A percentile compares a stretch with the other conserved stretches of the same genome.
Evolutionary conservation across 345 rosid species (phyloP).

Genomic region (Aegle marmelos): DNA sequence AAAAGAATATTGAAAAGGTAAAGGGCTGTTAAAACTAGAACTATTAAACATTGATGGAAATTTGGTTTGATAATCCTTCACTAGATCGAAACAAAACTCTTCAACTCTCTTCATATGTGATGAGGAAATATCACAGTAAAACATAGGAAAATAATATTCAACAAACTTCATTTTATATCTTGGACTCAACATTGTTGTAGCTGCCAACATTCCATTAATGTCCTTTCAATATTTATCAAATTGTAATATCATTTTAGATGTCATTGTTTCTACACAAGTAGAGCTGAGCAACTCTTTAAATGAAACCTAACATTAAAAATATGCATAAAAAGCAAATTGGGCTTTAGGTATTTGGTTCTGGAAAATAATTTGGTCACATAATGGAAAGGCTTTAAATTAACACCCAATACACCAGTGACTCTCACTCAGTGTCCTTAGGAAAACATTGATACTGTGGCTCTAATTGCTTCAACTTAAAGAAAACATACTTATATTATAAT

Average conservation of each 20-base stretch:
- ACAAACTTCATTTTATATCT: neutral
- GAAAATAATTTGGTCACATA: neutral
- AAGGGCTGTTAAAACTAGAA: too few relatives aligned
- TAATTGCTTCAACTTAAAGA: neutral
- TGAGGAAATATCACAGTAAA: too few relatives aligned
- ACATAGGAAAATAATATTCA: neutral
- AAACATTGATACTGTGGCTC: neutral
- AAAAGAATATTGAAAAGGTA: too few relatives aligned
- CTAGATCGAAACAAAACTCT: too few relatives aligned
- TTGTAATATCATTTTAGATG: neutral
- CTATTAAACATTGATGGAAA: too few relatives aligned
- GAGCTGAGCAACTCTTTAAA: neutral
- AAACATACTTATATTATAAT: neutral
- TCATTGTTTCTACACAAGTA: neutral
- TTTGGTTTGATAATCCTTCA: too few relatives aligned
- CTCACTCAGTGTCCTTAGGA: neutral
- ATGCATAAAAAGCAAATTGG: neutral
- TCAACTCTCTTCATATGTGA: too few relatives aligned
- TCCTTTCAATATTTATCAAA: neutral
- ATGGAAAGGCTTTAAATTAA: neutral
- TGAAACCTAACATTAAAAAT: neutral
- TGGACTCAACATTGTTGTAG: neutral
- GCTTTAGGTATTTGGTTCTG: too few relatives aligned
- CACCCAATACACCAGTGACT: neutral
- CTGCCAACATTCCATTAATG: too few relatives aligned